These are phyloP conservation scores for Daldinia eschscholtzii DNA, from an alignment of 2,329 filamentous ascomycete genomes.

Conservation along the genomic window DNA sequence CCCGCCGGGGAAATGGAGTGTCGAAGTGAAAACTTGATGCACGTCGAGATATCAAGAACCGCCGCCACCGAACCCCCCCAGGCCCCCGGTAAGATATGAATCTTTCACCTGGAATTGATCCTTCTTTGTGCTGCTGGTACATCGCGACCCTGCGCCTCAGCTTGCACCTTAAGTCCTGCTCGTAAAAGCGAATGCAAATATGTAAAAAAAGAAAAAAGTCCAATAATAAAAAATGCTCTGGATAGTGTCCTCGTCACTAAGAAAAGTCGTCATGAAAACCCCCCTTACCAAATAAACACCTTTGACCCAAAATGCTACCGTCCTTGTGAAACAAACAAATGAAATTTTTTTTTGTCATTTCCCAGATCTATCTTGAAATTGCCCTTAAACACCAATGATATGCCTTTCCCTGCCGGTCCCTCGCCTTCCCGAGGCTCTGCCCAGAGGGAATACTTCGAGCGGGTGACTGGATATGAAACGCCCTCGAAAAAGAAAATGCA, in stretches of 20 bases:
- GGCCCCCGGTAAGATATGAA: constrained; percentile 28
- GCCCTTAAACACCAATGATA: constrained; percentile 49
- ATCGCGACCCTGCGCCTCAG: constrained; percentile 43
- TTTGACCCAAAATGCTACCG: constrained; percentile 36
- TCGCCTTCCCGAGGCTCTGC: constrained; percentile 34
- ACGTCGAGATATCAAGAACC: constrained; percentile 35
- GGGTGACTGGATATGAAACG: constrained; percentile 35
- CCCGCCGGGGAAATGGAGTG: constrained; percentile 30
- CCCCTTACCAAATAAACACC: constrained; percentile 38
- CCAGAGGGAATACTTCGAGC: constrained; percentile 24
- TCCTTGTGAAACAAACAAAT: constrained; percentile 41
- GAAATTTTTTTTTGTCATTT: constrained; percentile 48
- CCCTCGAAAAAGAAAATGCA: constrained; percentile 41
- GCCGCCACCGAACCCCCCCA: constrained; percentile 30
- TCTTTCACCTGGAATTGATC: constrained; percentile 36
- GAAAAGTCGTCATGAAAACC: constrained; percentile 42
- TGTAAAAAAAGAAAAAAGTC: constrained; percentile 18
- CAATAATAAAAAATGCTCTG: constrained; percentile 41
- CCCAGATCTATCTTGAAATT: constrained; percentile 48
- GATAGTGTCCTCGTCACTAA: constrained; percentile 40
- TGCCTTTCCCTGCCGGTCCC: constrained; percentile 41
- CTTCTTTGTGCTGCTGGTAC: constrained; percentile 43
- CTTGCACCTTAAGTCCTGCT: constrained; percentile 43
- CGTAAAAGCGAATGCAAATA: constrained; percentile 42
- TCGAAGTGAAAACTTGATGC: constrained; percentile 40